phyloP scores from a whole-genome alignment of 2,329 filamentous ascomycete genomes.

The Sporothrix schenckii region DNA sequence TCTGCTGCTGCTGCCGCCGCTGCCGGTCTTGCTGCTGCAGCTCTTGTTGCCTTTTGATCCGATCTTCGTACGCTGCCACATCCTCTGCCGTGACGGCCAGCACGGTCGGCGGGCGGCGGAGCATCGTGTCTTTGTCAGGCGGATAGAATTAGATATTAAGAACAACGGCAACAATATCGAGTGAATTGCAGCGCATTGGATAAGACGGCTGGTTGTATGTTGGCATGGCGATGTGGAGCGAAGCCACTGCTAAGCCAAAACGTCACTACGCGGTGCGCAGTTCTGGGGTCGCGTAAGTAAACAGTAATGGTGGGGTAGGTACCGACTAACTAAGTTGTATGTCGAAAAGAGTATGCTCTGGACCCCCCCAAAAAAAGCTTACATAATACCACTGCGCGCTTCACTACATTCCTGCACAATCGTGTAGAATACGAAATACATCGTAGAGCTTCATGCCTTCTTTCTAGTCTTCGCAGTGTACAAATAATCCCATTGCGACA shows the following conservation, averaged over 20 bases:
- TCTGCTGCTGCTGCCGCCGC: constrained; percentile 26
- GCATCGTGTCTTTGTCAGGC: constrained; percentile 37
- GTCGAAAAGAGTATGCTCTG: too few relatives aligned
- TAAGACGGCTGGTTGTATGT: neutral
- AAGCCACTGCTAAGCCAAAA: neutral
- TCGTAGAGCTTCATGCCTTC: neutral
- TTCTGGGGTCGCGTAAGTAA: constrained; percentile 23
- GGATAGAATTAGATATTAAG: neutral
- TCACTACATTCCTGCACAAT: too few relatives aligned
- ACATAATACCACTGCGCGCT: too few relatives aligned
- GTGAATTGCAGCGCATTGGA: neutral
- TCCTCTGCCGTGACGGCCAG: constrained; percentile 71
- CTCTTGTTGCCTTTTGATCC: constrained; percentile 43
- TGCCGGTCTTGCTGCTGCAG: constrained; percentile 24
- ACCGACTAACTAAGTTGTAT: too few relatives aligned
- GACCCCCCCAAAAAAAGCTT: too few relatives aligned
- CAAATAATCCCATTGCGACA: neutral
- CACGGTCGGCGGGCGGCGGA: constrained; percentile 63
- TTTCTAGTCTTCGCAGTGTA: neutral
- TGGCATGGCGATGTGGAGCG: neutral
- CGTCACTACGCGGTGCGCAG: constrained; percentile 25
- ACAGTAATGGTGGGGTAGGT: constrained; percentile 8
- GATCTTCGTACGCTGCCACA: constrained; percentile 70
- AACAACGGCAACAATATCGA: neutral
- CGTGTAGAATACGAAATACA: too few relatives aligned